These are phyloP conservation scores for Sarocladium kiliense DNA, from an alignment of 2,329 filamentous ascomycete genomes.

Conservation along the genomic window DNA sequence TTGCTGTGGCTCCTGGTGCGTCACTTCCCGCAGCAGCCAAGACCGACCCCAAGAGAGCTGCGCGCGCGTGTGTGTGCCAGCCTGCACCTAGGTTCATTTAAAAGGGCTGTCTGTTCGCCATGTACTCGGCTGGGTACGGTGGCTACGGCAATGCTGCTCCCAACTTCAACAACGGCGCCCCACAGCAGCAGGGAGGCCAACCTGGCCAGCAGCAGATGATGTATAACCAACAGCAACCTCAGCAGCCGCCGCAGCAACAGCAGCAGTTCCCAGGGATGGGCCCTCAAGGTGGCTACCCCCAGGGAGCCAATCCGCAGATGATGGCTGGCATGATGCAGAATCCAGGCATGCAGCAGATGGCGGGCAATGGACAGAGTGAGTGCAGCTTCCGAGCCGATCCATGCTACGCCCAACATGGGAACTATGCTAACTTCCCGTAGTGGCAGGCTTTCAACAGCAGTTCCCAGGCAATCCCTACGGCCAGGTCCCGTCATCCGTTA, in stretches of 20 bases:
- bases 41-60: neutral
- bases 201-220: slow-evolving; percentile 25
- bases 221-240: slow-evolving; percentile 17
- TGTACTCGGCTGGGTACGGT: slow-evolving; percentile 52
- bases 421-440: slow-evolving; percentile 23
- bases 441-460: slow-evolving; percentile 54
- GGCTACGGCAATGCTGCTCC: slow-evolving; percentile 49
- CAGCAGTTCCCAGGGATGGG: slow-evolving; percentile 52
- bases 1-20: neutral
- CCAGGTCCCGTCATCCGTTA: slow-evolving; percentile 42
- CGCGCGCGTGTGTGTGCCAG: neutral
- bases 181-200: slow-evolving; percentile 42
- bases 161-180: slow-evolving; percentile 45
- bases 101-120: slow-evolving; percentile 25
- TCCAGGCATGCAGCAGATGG: slow-evolving; percentile 54
- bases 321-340: slow-evolving; percentile 61
- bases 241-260: slow-evolving; percentile 44
- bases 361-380: slow-evolving; percentile 56
- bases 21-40: slow-evolving; percentile 4
- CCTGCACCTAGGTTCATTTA: neutral
- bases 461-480: slow-evolving; percentile 55
- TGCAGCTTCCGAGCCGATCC: slow-evolving; percentile 13
- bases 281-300: slow-evolving; percentile 44
- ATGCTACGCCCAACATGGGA: neutral
- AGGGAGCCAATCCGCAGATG: slow-evolving; percentile 49